phyloP scores from a whole-genome alignment of 148 eudicot species.

The Salicornia ramosissima region DNA sequence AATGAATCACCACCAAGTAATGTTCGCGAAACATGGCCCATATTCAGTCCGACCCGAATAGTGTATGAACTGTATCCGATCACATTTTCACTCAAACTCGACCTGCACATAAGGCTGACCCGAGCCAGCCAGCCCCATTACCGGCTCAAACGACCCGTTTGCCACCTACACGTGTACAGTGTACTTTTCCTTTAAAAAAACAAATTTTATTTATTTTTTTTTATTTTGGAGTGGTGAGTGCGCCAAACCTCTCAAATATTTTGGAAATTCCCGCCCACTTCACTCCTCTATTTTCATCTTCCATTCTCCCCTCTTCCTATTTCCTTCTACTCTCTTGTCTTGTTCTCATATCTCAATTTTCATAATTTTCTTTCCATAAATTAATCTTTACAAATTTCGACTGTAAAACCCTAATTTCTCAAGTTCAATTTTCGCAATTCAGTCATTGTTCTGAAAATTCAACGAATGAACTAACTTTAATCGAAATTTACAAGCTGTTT shows the following conservation, averaged over 20 bases:
- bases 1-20: no score
- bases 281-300: neutral
- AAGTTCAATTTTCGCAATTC: neutral
- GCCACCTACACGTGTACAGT: no score
- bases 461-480: neutral
- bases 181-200: no score
- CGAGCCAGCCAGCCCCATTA: no score
- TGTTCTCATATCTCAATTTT: neutral
- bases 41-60: no score
- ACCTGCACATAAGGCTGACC: no score
- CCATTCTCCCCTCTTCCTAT: neutral
- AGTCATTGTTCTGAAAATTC: neutral
- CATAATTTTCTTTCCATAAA: neutral
- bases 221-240: no score
- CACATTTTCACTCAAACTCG: no score
- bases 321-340: neutral
- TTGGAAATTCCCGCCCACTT: conserved; percentile 27
- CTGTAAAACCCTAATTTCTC: neutral
- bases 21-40: no score
- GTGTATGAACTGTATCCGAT: no score
- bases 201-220: neutral
- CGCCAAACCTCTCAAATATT: conserved; percentile 7
- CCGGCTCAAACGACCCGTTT: no score
- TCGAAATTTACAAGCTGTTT: neutral
- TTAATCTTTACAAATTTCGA: neutral